These are phyloP conservation scores for Brassica incana DNA, from an alignment of 345 rosid species.

Conservation along the genomic window DNA sequence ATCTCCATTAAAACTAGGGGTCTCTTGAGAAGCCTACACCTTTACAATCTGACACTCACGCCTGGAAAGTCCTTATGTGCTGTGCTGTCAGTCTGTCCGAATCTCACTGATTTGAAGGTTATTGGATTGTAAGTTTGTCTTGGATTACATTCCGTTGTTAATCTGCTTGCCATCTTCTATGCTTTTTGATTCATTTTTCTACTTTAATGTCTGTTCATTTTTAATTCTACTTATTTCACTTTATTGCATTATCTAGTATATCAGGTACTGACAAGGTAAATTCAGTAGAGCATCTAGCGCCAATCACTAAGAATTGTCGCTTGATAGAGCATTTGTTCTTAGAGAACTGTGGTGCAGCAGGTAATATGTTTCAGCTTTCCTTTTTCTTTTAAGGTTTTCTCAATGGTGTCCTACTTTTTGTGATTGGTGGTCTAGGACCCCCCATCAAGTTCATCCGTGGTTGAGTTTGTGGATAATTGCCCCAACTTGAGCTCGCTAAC, in stretches of 20 bases:
- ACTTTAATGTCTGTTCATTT: conserved; percentile 2
- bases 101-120: conserved; percentile 78
- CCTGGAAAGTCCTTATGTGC: conserved; percentile 55
- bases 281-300: conserved; percentile 62
- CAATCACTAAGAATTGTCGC: conserved; percentile 63
- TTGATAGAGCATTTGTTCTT: conserved; percentile 75
- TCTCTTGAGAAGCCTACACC: conserved; percentile 75
- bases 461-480: conserved; percentile 63
- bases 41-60: conserved; percentile 65
- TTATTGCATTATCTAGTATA: conserved; percentile 11
- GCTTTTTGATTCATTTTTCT: not conserved
- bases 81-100: conserved; percentile 68
- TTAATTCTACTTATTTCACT: not conserved
- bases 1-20: conserved; percentile 45
- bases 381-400: conserved; percentile 16
- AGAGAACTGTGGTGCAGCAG: conserved; percentile 50
- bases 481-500: conserved; percentile 68
- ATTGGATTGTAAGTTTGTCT: conserved; percentile 76
- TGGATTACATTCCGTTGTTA: not conserved
- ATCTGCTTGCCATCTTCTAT: conserved; percentile 6
- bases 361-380: conserved; percentile 38
- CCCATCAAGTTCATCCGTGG: conserved; percentile 60
- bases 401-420: conserved; percentile 31
- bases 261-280: conserved; percentile 42
- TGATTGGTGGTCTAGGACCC: conserved; percentile 69